These are phyloP conservation scores for Chrysoporthe cubensis DNA, from an alignment of 2,329 filamentous ascomycete genomes.

Conservation along the genomic window DNA sequence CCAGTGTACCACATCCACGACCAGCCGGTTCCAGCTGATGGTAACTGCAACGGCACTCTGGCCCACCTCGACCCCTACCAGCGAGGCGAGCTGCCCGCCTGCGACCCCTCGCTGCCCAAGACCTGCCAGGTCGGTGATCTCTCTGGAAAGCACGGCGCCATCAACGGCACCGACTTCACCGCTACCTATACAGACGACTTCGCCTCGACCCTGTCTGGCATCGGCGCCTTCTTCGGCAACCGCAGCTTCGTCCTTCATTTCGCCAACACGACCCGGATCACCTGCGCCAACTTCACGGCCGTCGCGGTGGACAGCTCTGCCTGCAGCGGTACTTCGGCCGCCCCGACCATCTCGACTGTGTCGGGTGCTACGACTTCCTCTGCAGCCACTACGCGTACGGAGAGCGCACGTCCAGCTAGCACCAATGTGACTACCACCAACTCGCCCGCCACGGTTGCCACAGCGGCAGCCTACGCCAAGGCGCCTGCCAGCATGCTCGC, in stretches of 20 bases:
- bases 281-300: conserved; percentile 64
- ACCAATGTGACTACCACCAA: conserved; percentile 11
- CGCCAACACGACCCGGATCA: conserved; percentile 65
- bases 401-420: conserved; percentile 3
- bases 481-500: conserved; percentile 17
- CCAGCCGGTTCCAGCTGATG: conserved; percentile 62
- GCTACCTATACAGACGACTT: conserved; percentile 60
- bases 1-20: conserved; percentile 76
- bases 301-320: conserved; percentile 31
- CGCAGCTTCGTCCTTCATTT: conserved; percentile 68
- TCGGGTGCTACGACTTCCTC: background rate
- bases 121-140: conserved; percentile 80
- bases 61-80: conserved; percentile 73
- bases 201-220: conserved; percentile 55
- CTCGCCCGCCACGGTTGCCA: conserved; percentile 7
- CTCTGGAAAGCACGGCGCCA: conserved; percentile 72
- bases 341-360: conserved; percentile 9
- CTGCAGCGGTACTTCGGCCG: conserved; percentile 13
- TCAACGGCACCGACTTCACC: conserved; percentile 54
- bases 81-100: conserved; percentile 65
- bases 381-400: conserved; percentile 9
- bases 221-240: conserved; percentile 66
- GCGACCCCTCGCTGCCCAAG: conserved; percentile 58
- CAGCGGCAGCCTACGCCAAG: conserved; percentile 18
- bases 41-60: conserved; percentile 72